Base-by-base conservation (phyloP, 331 rosid species). In the Rhamnella rubrinervis region DNA sequence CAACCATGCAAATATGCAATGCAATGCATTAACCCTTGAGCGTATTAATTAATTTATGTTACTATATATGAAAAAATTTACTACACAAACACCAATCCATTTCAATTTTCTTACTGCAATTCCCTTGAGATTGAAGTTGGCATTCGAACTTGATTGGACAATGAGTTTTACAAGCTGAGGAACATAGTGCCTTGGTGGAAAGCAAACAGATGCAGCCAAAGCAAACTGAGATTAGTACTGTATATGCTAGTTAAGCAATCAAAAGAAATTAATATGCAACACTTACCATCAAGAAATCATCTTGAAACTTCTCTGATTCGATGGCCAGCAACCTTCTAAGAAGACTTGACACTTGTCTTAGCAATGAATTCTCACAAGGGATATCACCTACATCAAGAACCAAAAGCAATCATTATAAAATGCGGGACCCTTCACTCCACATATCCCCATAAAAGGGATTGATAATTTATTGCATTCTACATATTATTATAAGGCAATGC, bases 221-320 rank as follows among this genome's bases (percentile, higher is more conserved):
- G 3, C n/a, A n/a, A n/a, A n/a, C n/a, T n/a, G n/a, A n/a, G n/a
- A n/a, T n/a, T n/a, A 31, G n/a, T 28, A 61, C 49, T 60, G 47
- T 63, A 23, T 53, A 68, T 16, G 25, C 67, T 70, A 53, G 60
- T 60, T 58, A 50, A 77, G 57, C 40, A 21, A 41, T 15, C 13
- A 76, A 38, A 67, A 63, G 35, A 61, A 69, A 71, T 40, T n/a
- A n/a, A n/a, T n/a, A 68, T 18, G 46, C 37, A 63, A 61, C 63
- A 77, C 96, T 88, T 65, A 93, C 99, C 95, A 86, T 95, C 85
- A 95, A 86, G 85, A 95, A 91, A 82, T 91, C 96, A 71, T 91
- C 97, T 77, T 83, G 93, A 79, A 95, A 91, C 72, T 91, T 95
- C 58, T 66, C 90, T 2, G 97, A 95, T 83, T 95, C 97, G 80